Percentiles rank a stretch among this genome's conserved stretches.
phyloP scores from a whole-genome alignment of 164 flowering plant genomes.

The Chimonanthus salicifolius region DNA sequence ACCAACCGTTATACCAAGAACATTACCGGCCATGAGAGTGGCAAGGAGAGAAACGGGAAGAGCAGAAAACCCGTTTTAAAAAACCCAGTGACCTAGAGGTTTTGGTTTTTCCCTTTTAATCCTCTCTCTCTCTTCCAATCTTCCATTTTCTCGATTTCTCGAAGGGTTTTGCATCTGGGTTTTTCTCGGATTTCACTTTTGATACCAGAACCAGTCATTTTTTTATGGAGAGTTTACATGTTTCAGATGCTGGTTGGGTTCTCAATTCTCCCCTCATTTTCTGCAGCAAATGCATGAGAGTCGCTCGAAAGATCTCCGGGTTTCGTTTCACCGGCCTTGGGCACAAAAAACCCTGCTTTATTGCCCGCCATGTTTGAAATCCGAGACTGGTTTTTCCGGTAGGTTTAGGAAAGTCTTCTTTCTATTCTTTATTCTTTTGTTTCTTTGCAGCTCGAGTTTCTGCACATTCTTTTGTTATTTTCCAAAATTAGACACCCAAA shows the following conservation, averaged over 20 bases:
- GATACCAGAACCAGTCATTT: conserved; percentile 12
- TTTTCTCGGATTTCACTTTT: conserved; percentile 10
- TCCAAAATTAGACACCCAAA: conserved; percentile 26
- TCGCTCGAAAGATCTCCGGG: conserved; percentile 13
- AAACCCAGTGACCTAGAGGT: conserved; percentile 7
- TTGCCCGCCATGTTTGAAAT: conserved; percentile 47
- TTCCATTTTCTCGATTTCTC: conserved; percentile 12
- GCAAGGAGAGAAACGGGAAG: neutral
- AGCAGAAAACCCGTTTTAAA: conserved; percentile 12
- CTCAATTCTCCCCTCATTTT: conserved; percentile 15
- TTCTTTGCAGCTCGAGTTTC: conserved; percentile 43
- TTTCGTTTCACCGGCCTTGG: conserved; percentile 13
- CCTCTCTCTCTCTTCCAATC: conserved; percentile 14
- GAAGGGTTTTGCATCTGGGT: conserved; percentile 20
- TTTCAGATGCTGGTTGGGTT: conserved; percentile 31
- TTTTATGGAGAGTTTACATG: conserved; percentile 27
- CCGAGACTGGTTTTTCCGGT: conserved; percentile 38
- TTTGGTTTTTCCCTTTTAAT: conserved; percentile 6
- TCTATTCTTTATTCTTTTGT: conserved; percentile 14
- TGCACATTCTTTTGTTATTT: conserved; percentile 3
- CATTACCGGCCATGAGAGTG: conserved; percentile 8
- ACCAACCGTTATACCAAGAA: conserved; percentile 19
- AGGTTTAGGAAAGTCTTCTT: conserved; percentile 17
- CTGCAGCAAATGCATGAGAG: conserved; percentile 23
- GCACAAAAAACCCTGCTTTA: conserved; percentile 23